Evolutionary conservation across 2,329 filamentous ascomycete genomes (phyloP).

Genomic region (Sarocladium brachiariae): DNA sequence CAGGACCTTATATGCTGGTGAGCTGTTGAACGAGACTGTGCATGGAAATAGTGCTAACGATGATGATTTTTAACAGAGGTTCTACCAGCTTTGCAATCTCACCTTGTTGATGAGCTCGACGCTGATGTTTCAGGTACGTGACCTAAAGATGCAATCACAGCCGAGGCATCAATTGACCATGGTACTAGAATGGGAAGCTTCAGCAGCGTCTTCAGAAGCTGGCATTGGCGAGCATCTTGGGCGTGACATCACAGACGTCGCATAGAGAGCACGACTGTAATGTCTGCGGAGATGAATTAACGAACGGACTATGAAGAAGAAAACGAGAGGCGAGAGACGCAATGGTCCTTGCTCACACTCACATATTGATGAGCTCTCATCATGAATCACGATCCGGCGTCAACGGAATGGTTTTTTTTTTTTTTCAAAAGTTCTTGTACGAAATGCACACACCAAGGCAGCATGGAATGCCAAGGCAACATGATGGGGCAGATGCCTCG

Average conservation of each 20-base stretch:
- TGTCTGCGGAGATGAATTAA: background rate
- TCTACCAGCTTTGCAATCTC: conserved; percentile 30
- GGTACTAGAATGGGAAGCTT: conserved; percentile 47
- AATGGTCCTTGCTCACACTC: no score
- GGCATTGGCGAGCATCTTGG: background rate
- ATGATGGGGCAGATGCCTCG: no score
- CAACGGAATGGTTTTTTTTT: background rate
- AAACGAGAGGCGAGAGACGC: background rate
- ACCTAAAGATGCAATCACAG: background rate
- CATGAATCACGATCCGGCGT: background rate
- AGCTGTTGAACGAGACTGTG: conserved; percentile 9
- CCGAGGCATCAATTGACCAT: background rate
- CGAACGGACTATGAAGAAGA: background rate
- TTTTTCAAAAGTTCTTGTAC: background rate
- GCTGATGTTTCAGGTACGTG: conserved; percentile 54
- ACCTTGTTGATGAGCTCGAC: conserved; percentile 52
- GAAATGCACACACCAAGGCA: background rate
- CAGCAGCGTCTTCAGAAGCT: conserved; percentile 44
- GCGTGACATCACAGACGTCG: conserved; percentile 1
- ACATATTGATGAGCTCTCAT: no score
- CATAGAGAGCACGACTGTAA: background rate
- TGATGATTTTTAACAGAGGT: conserved; percentile 21
- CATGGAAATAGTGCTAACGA: conserved; percentile 19
- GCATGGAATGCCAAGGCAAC: background rate
- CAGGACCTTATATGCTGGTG: conserved; percentile 20